phyloP scores from a whole-genome alignment of 2,329 filamentous ascomycete species.

The Arthroderma sp. region DNA sequence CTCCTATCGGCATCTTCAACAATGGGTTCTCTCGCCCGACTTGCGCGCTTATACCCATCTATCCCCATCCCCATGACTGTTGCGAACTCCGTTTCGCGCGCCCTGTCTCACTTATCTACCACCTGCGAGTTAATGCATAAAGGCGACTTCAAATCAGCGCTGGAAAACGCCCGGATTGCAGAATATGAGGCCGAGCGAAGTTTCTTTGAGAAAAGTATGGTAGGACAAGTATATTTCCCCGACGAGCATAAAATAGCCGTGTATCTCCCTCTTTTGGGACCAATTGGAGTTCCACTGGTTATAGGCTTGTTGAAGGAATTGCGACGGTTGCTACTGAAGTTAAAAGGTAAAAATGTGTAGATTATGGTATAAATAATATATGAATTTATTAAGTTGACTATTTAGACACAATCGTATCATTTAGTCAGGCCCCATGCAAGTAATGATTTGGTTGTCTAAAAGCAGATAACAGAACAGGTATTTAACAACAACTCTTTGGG shows the following conservation, averaged over 20 bases:
- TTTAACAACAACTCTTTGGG: too few relatives aligned
- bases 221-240: conserved; percentile 94
- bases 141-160: conserved; percentile 49
- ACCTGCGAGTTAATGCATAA: conserved; percentile 59
- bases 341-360: too few relatives aligned
- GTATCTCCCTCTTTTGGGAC: conserved; percentile 80
- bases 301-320: conserved; percentile 75
- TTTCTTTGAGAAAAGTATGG: conserved; percentile 99
- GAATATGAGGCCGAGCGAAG: conserved; percentile 82
- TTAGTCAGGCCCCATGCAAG: too few relatives aligned
- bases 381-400: too few relatives aligned
- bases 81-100: conserved; percentile 68
- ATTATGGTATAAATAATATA: too few relatives aligned
- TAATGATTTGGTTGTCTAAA: too few relatives aligned
- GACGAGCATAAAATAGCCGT: conserved; percentile 98
- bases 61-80: conserved; percentile 86
- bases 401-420: too few relatives aligned
- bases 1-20: conserved; percentile 84
- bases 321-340: conserved; percentile 34
- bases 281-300: conserved; percentile 76
- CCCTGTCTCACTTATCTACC: conserved; percentile 61
- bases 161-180: conserved; percentile 70
- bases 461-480: too few relatives aligned
- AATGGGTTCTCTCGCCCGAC: conserved; percentile 77
- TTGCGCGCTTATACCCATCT: conserved; percentile 69